These are phyloP conservation scores for Ogataea ganodermae DNA, from an alignment of 805 yeast species.

Conservation along the genomic window DNA sequence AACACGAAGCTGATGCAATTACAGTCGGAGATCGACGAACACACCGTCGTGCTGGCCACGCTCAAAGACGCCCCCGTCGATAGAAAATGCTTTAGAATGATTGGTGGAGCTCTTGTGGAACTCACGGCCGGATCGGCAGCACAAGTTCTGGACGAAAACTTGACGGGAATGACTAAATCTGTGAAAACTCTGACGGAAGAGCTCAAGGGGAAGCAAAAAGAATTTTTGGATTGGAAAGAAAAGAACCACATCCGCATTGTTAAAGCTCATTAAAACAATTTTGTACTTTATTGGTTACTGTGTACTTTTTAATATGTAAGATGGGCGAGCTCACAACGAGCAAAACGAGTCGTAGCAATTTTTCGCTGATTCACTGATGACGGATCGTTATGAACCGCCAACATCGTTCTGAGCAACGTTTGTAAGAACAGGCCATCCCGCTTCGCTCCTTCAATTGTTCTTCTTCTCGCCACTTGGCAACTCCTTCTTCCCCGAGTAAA, in stretches of 20 bases:
- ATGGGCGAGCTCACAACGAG: not conserved
- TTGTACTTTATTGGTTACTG: not conserved
- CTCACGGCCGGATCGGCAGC: conserved; percentile 76
- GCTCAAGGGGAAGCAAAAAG: conserved; percentile 40
- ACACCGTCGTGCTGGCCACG: conserved; percentile 60
- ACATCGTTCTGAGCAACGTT: too few relatives aligned
- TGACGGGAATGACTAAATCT: conserved; percentile 47
- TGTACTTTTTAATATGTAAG: too few relatives aligned
- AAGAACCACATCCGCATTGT: conserved; percentile 53
- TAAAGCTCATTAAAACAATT: conserved; percentile 21
- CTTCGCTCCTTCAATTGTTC: conserved; percentile 12
- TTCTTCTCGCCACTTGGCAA: conserved; percentile 24
- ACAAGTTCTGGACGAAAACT: conserved; percentile 59
- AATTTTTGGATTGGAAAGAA: conserved; percentile 50
- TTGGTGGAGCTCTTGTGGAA: conserved; percentile 89
- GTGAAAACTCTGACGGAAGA: conserved; percentile 42
- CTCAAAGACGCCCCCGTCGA: conserved; percentile 50
- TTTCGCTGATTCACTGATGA: too few relatives aligned
- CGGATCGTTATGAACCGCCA: too few relatives aligned
- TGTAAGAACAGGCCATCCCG: too few relatives aligned
- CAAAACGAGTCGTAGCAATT: too few relatives aligned
- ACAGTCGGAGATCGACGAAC: conserved; percentile 48
- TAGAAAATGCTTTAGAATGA: conserved; percentile 88
- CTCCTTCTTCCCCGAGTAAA: conserved; percentile 37
- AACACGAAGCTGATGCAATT: conserved; percentile 49